A percentile compares a stretch with the other conserved stretches of the same genome.
Evolutionary conservation across 495 filamentous ascomycete species (phyloP).

Genomic region (Hypoxylon fragiforme): DNA sequence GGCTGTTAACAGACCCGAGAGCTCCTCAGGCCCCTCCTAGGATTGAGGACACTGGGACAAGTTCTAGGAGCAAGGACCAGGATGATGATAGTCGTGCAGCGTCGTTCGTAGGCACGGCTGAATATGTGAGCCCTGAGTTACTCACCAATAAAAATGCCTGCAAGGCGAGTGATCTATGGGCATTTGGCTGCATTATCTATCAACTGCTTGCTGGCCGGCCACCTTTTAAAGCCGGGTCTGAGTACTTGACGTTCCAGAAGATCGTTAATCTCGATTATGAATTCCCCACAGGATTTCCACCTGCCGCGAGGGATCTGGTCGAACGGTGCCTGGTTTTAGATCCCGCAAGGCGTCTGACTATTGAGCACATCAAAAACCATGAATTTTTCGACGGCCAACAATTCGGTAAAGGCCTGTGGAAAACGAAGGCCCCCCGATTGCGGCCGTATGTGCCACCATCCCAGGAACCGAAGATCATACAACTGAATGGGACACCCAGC

Average conservation of each 20-base stretch:
- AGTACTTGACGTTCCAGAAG: constrained; percentile 98
- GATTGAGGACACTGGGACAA: constrained; percentile 42
- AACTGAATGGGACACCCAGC: constrained; percentile 66
- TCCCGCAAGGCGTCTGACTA: constrained; percentile 80
- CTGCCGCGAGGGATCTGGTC: constrained; percentile 85
- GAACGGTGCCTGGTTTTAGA: constrained; percentile 91
- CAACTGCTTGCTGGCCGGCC: constrained; percentile 91
- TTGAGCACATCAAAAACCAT: constrained; percentile 97
- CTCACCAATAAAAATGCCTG: constrained; percentile 94
- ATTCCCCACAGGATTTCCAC: constrained; percentile 88
- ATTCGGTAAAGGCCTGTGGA: constrained; percentile 88
- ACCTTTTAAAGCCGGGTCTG: constrained; percentile 96
- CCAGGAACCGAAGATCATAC: constrained; percentile 74
- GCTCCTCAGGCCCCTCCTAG: constrained; percentile 47
- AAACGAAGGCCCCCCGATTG: constrained; percentile 84
- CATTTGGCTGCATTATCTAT: constrained; percentile 99
- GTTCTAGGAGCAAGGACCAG: constrained; percentile 45
- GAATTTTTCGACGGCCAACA: constrained; percentile 91
- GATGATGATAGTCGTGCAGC: constrained; percentile 69
- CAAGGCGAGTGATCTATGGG: constrained; percentile 98
- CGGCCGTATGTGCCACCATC: constrained; percentile 82
- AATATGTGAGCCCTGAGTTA: constrained; percentile 97
- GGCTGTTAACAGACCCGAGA: constrained; percentile 75
- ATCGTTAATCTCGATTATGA: constrained; percentile 93
- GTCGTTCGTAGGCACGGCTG: constrained; percentile 97